Percentiles rank a stretch among this genome's conserved stretches.
Evolutionary conservation across 768 basidiomycete genomes (phyloP).

Genomic region (button mushroom (Agaricus bisporus)): DNA sequence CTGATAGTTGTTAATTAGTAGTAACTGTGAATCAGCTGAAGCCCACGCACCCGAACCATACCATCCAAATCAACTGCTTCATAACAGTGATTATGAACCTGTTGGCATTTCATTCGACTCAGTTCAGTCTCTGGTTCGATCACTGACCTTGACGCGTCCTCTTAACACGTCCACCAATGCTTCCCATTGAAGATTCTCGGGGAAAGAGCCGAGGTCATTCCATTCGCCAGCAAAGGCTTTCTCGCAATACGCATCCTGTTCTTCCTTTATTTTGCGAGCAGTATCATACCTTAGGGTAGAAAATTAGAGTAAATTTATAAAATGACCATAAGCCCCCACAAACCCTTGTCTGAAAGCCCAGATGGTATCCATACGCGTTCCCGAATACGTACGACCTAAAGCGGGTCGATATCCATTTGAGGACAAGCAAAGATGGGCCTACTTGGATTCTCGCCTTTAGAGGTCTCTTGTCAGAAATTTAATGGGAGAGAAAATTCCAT

Average conservation of each 20-base stretch:
- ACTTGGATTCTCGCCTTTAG: conserved; percentile 52
- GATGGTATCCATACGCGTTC: conserved; percentile 57
- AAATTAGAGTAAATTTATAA: conserved; percentile 16
- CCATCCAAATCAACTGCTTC: conserved; percentile 66
- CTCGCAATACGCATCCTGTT: conserved; percentile 59
- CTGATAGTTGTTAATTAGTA: conserved; percentile 12
- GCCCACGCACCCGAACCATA: conserved; percentile 47
- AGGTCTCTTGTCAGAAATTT: not conserved
- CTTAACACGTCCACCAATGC: conserved; percentile 71
- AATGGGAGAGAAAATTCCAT: not conserved
- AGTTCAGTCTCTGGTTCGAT: not conserved
- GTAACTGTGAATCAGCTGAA: not conserved
- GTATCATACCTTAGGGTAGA: conserved; percentile 43
- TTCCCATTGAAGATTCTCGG: conserved; percentile 68
- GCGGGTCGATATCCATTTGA: not conserved
- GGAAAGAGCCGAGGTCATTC: conserved; percentile 48
- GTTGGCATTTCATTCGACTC: not conserved
- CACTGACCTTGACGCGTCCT: conserved; percentile 60
- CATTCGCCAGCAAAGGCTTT: conserved; percentile 43
- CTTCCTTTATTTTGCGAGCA: conserved; percentile 53
- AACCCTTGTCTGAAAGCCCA: conserved; percentile 62
- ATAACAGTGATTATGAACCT: conserved; percentile 56
- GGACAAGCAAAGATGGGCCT: conserved; percentile 15
- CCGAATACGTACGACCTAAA: conserved; percentile 38
- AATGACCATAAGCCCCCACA: conserved; percentile 11